A percentile compares a stretch with the other conserved stretches of the same genome.
Conservation (phyloP, 768 basidiomycete genomes). For the Tephrocybe sp. region DNA sequence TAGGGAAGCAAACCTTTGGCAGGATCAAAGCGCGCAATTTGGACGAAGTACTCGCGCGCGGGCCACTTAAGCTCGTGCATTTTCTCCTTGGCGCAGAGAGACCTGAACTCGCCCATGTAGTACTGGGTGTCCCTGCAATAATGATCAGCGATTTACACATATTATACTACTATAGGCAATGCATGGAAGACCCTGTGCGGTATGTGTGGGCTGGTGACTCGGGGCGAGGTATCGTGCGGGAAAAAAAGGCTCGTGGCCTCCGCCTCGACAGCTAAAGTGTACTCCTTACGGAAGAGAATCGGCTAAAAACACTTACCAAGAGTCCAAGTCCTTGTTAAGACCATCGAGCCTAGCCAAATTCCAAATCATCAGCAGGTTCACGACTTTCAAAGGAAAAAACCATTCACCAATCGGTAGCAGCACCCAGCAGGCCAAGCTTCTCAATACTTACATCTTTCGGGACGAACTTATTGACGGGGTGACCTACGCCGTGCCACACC, state of each 20-base stretch:
- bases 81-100: slow-evolving; percentile 73
- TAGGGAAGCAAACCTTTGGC: slow-evolving; percentile 42
- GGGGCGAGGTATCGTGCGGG: too few relatives aligned
- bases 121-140: slow-evolving; percentile 65
- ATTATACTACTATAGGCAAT: not conserved
- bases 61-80: slow-evolving; percentile 83
- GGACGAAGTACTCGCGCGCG: slow-evolving; percentile 80
- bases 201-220: too few relatives aligned
- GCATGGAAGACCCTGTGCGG: not conserved
- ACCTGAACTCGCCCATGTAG: slow-evolving; percentile 89
- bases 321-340: slow-evolving; percentile 83
- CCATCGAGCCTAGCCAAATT: slow-evolving; percentile 72
- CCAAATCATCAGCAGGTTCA: slow-evolving; percentile 2
- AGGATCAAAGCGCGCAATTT: slow-evolving; percentile 95
- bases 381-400: not conserved
- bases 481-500: slow-evolving; percentile 38
- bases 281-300: too few relatives aligned
- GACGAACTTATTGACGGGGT: slow-evolving; percentile 93
- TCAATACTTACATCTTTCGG: slow-evolving; percentile 78
- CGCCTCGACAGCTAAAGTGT: too few relatives aligned
- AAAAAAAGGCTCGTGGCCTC: too few relatives aligned
- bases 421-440: slow-evolving; percentile 73
- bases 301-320: slow-evolving; percentile 44
- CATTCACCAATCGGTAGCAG: slow-evolving; percentile 81
- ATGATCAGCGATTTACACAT: not conserved